Evolutionary conservation across 345 rosid genomes (phyloP).

Genomic region (Odontarrhena argentea): DNA sequence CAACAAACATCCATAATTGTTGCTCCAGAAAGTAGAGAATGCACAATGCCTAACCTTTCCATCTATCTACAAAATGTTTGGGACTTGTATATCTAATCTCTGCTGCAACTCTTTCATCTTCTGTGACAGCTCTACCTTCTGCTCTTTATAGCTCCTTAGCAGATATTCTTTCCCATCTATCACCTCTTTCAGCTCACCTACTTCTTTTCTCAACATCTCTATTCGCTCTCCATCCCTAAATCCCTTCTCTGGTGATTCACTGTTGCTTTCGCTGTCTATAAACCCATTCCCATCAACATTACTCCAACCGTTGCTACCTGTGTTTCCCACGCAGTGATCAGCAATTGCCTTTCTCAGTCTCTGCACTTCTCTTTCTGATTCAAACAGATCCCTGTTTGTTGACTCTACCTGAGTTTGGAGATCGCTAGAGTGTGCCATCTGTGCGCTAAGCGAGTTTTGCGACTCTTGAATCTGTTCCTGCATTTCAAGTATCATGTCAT

Average conservation of each 20-base stretch:
- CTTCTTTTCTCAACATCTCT: constrained; percentile 82
- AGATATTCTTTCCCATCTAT: constrained; percentile 89
- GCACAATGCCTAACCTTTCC: constrained; percentile 56
- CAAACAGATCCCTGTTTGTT: constrained; percentile 69
- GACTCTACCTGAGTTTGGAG: constrained; percentile 78
- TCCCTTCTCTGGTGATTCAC: constrained; percentile 50
- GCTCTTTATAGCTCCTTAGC: constrained; percentile 80
- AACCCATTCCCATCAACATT: constrained; percentile 62
- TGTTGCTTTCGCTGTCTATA: constrained; percentile 48
- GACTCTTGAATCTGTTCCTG: constrained; percentile 82
- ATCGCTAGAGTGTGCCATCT: constrained; percentile 65
- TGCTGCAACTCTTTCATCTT: constrained; percentile 82
- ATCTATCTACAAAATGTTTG: constrained; percentile 75
- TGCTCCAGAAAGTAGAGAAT: too few relatives aligned
- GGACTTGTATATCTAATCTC: constrained; percentile 88
- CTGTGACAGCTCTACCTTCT: constrained; percentile 75
- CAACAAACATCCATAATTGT: background rate
- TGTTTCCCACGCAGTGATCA: constrained; percentile 69
- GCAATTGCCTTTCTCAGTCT: constrained; percentile 86
- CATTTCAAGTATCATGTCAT: constrained; percentile 94
- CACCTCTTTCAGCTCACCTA: constrained; percentile 80
- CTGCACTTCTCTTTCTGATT: constrained; percentile 84
- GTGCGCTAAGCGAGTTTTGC: constrained; percentile 67
- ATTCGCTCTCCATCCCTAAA: constrained; percentile 56
- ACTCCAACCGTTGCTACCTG: constrained; percentile 54